Evolutionary conservation across 495 filamentous ascomycete species (phyloP), one percentile per base, ranked within the genome.

Genomic region (Penicillium crystallinum): DNA sequence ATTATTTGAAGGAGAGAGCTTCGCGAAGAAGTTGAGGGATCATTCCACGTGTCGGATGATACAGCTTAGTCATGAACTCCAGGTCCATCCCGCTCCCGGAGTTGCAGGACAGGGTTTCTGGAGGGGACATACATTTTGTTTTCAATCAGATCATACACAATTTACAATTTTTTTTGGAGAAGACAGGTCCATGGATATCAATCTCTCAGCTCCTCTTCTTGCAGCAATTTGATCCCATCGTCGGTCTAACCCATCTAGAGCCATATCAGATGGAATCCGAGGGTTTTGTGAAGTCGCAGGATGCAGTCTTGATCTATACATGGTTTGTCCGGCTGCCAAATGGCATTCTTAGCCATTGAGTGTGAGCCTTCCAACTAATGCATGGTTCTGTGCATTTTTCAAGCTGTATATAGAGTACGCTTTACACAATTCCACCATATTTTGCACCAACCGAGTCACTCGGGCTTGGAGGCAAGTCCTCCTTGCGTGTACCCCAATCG

Each of bases 401-500:
- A 48, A 33, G 14, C 33, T 30, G 6, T 7, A 6, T 12, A 7
- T 10, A 3, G 7, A 12, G 22, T 15, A n/a, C n/a, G n/a, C 43
- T 27, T 25, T 48, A 54, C 6, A 25, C n/a, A n/a, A n/a, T 47
- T 11, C 42, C 23, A 19, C 33, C 25, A 17, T 27, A 8, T n/a
- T 19, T 2, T 38, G 14, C 34, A 21, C 31, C 48, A 36, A 65
- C 3, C 9, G 38, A 34, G 22, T 63, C 60, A 30, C 60, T 63
- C 44, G 59, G 23, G 38, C 60, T 66, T 2, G 87, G 86, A 37
- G 87, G 87, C 43, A 89, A 61, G 65, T 90, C 86, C 46, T 72
- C 74, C 12, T 79, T 73, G 19, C 60, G 64, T 5, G 81, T 88
- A 0, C 86, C 87, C 87, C 87, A 90, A 0, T 57, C 52, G 59